Evolutionary conservation across 805 yeast species (phyloP).

Genomic region (Sungouiozyma intestinalis): DNA sequence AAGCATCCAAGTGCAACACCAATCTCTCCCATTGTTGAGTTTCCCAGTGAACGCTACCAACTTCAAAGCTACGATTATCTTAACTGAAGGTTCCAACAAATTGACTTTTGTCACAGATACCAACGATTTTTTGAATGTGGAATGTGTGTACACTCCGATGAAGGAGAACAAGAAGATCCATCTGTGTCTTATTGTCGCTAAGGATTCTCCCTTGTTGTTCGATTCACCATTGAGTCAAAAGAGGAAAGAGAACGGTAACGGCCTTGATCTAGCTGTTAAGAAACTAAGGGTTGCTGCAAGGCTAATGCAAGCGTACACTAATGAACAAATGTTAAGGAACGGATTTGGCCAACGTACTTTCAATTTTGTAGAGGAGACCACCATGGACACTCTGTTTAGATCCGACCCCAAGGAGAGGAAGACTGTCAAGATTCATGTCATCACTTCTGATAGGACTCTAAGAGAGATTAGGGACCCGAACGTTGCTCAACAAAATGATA

Average conservation of each 20-base stretch:
- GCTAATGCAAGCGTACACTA: constrained; percentile 83
- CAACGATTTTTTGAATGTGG: constrained; percentile 28
- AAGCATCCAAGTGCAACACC: constrained; percentile 35
- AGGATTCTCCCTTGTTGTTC: constrained; percentile 59
- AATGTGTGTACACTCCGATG: constrained; percentile 44
- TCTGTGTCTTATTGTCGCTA: constrained; percentile 63
- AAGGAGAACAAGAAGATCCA: constrained; percentile 68
- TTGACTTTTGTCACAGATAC: constrained; percentile 40
- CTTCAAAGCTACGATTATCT: constrained; percentile 67
- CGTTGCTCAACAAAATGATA: constrained; percentile 74
- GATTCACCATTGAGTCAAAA: constrained; percentile 53
- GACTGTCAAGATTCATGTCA: constrained; percentile 68
- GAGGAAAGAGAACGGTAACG: constrained; percentile 45
- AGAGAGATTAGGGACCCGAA: constrained; percentile 68
- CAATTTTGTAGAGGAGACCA: constrained; percentile 58
- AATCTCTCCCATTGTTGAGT: constrained; percentile 48
- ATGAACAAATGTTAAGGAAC: constrained; percentile 73
- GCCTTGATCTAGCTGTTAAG: constrained; percentile 55
- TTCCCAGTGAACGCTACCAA: constrained; percentile 59
- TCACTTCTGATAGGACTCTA: constrained; percentile 55
- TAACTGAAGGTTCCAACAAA: constrained; percentile 58
- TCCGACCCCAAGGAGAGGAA: constrained; percentile 34
- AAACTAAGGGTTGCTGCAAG: constrained; percentile 77
- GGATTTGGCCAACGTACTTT: constrained; percentile 75
- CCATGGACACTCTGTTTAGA: constrained; percentile 41